A percentile compares a stretch with the other conserved stretches of the same genome.
Evolutionary conservation across 164 flowering plant genomes (phyloP).

Genomic region (Magnolia sinica): DNA sequence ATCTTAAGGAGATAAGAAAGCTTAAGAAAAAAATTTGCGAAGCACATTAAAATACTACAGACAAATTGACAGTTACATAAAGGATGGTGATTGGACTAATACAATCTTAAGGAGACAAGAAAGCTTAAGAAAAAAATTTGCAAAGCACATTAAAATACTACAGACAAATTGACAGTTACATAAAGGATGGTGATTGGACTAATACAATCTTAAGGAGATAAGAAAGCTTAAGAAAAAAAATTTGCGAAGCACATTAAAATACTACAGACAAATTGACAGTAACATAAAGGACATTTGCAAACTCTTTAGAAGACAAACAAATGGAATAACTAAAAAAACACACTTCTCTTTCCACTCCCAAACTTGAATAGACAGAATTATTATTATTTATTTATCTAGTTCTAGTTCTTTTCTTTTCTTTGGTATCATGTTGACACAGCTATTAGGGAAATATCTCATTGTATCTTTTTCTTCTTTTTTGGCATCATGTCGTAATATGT

Average conservation of each 20-base stretch:
- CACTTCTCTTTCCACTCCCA: constrained; percentile 99
- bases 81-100: background rate
- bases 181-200: background rate
- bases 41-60: background rate
- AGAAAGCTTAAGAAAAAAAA: too few species aligned
- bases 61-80: background rate
- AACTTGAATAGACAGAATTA: constrained; percentile 50
- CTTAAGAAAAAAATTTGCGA: background rate
- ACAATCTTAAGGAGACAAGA: background rate
- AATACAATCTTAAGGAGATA: too few species aligned
- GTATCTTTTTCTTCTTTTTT: too few species aligned
- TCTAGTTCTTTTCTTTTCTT: too few species aligned
- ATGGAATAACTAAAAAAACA: constrained; percentile 3
- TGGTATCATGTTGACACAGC: too few species aligned
- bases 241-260: background rate
- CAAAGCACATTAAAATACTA: background rate
- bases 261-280: background rate
- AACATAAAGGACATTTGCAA: background rate
- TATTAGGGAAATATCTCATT: too few species aligned
- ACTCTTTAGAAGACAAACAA: background rate
- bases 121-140: background rate
- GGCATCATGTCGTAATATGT: too few species aligned
- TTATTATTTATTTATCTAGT: too few species aligned
- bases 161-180: background rate
- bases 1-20: background rate